Conservation (phyloP, 2,329 filamentous ascomycete species). For the Podosphaera fusca region DNA sequence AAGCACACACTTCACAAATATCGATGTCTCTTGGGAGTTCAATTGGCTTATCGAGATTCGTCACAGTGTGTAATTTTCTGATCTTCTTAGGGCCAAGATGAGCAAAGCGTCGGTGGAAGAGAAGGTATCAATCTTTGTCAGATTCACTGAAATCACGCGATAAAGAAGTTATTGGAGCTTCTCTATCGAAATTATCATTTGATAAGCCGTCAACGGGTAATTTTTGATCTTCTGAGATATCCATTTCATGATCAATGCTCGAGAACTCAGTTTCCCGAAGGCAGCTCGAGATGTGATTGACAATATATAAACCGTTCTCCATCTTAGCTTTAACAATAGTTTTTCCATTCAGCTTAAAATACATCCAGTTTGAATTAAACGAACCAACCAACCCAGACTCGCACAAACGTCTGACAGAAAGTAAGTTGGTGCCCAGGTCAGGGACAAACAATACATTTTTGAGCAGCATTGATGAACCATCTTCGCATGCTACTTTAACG, state of each 20-base stretch:
- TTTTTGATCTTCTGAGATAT: background rate
- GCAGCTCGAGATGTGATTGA: background rate
- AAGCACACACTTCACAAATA: too few relatives aligned
- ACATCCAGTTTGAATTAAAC: background rate
- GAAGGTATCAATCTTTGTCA: background rate
- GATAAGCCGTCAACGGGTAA: too few relatives aligned
- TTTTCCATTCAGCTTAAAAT: background rate
- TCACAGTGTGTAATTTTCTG: too few relatives aligned
- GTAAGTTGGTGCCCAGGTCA: background rate
- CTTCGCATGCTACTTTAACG: background rate
- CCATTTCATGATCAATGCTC: background rate
- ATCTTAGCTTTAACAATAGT: background rate
- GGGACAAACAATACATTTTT: background rate
- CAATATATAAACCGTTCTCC: background rate
- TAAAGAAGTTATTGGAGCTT: background rate
- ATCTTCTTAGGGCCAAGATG: too few relatives aligned
- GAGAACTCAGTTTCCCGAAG: background rate
- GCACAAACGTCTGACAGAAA: background rate
- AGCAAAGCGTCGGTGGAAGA: background rate
- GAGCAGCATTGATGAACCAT: background rate
- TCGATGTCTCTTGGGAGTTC: too few relatives aligned
- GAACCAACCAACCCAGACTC: background rate
- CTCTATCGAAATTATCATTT: background rate
- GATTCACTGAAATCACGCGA: too few relatives aligned
- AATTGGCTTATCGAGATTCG: too few relatives aligned